These are phyloP conservation scores for Geotrichum australiense DNA, from an alignment of 1,139 yeast genomes.

Conservation along the genomic window DNA sequence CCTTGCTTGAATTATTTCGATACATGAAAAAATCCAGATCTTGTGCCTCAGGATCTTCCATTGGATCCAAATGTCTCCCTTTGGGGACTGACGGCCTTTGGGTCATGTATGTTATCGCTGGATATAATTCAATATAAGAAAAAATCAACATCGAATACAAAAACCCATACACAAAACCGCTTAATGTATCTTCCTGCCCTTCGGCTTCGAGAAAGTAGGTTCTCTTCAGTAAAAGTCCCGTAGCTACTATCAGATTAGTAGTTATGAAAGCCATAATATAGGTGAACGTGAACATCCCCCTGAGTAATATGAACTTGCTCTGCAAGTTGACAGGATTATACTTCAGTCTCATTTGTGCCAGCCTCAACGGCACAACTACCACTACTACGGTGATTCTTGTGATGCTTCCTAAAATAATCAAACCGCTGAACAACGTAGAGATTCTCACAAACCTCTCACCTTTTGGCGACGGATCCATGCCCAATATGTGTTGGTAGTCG, in stretches of 20 bases:
- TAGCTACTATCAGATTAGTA: constrained; percentile 9
- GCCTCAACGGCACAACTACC: constrained; percentile 9
- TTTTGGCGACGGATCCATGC: constrained; percentile 2
- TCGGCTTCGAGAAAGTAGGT: constrained; percentile 5
- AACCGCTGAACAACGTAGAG: constrained; percentile 5
- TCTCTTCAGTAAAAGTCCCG: constrained; percentile 5
- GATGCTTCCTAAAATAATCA: constrained; percentile 5
- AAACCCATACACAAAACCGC: constrained; percentile 2
- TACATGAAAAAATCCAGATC: constrained; percentile 1
- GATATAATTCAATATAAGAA: constrained; percentile 12
- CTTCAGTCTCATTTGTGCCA: constrained; percentile 8
- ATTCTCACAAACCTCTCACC: constrained; percentile 1
- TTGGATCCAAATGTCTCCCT: not conserved
- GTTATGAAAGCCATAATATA: constrained; percentile 13
- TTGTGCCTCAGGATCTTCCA: constrained; percentile 10
- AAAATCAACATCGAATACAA: constrained; percentile 3
- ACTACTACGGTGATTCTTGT: constrained; percentile 10
- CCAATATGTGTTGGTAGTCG: constrained; percentile 9
- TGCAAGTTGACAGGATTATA: constrained; percentile 1
- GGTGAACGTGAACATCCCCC: constrained; percentile 9
- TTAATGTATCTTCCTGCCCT: constrained; percentile 10
- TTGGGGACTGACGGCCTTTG: constrained; percentile 7
- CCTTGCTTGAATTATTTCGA: not conserved
- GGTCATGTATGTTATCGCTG: constrained; percentile 16
- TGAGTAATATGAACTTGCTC: constrained; percentile 6